Base-by-base conservation (phyloP, 1,284 basidiomycete species). In the Clitocybe nebularis region DNA sequence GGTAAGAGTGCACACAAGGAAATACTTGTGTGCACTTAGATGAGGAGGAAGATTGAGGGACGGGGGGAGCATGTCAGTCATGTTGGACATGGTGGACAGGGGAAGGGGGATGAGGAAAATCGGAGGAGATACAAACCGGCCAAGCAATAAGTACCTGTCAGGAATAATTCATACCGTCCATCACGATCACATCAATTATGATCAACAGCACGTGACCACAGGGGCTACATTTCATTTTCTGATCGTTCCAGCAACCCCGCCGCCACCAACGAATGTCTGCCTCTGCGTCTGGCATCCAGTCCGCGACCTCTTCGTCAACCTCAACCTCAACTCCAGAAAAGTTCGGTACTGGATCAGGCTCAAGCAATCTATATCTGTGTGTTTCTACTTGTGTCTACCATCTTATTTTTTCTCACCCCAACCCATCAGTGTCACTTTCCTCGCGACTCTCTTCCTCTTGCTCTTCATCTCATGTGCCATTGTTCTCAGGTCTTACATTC, bases 1-100 rank as follows among this genome's bases (percentile, higher is more conserved):
- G 37, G 87, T 90, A 46, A 90, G 75, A 0, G 87, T 87, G 67
- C 87, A 90, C 45, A 89, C 87, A 41, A 85, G 78, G 61, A 89
- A 89, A 56, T 89, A 90, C 62, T 89, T 89, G 71, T 89, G 87
- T 0, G 86, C 87, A 26, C 77, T 79, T 21, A 89, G 71, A 58
- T 87, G 87, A 1, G 87, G 72, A 0, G 85, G 74, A 3, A 89
- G 75, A 52, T 81, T 67, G 56, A 87, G 77, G 23, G 79, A 84
- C 24, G 64, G 53, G 3, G 79, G 78, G 16, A 82, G 59, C 10
- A 56, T 17, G 28, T 57, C 45, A 23, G 59, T 49, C 52, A 62
- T 57, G n/a, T n/a, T n/a, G 54, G 57, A 51, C 56, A 58, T 65
- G 52, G 46, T 53, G 55, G 56, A 23, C 41, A 28, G 17, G 43